Conservation (phyloP, 306 rosid species). For the Lagenaria siceraria region DNA sequence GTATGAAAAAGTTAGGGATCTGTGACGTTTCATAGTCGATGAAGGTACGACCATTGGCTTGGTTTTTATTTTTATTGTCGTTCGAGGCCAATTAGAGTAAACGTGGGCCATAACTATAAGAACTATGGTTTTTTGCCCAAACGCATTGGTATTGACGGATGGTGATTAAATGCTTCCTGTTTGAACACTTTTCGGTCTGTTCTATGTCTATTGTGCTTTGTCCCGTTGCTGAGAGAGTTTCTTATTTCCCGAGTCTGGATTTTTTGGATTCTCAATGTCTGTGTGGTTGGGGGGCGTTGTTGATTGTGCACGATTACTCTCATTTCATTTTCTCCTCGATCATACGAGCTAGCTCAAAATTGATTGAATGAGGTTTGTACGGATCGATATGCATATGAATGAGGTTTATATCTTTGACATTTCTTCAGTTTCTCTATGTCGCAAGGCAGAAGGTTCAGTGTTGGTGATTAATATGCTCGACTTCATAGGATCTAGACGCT, state of each 20-base stretch:
- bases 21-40: background rate
- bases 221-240: background rate
- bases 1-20: background rate
- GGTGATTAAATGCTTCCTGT: background rate
- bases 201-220: background rate
- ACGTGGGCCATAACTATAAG: background rate
- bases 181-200: background rate
- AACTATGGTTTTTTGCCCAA: background rate
- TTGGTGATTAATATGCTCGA: background rate
- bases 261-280: background rate
- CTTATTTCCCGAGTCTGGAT: background rate
- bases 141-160: background rate
- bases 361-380: background rate
- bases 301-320: background rate
- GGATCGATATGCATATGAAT: background rate
- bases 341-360: background rate
- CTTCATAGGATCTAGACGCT: background rate
- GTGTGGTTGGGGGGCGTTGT: background rate
- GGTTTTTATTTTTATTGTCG: background rate
- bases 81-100: background rate
- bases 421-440: background rate
- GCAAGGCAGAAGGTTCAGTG: background rate
- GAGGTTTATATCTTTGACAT: background rate
- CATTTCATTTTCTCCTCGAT: background rate
- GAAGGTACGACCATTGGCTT: background rate